phyloP scores from a whole-genome alignment of 495 filamentous ascomycete species.

The Cercophora samala region DNA sequence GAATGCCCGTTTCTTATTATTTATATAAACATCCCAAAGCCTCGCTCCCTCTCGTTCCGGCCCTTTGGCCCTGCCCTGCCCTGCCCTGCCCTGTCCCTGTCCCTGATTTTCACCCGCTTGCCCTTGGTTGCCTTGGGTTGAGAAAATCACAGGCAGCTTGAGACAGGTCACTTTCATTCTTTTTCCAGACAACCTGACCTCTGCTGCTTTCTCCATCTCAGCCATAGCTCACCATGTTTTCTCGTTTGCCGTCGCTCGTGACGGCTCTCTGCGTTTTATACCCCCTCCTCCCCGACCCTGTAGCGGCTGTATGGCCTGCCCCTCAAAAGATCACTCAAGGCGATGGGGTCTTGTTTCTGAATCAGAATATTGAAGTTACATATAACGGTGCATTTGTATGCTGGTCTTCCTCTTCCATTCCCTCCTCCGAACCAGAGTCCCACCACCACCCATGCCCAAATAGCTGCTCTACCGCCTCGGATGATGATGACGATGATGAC shows the following conservation, averaged over 20 bases:
- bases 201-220: not conserved
- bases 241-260: conserved; percentile 32
- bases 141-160: not conserved
- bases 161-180: not conserved
- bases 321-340: conserved; percentile 53
- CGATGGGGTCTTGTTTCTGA: conserved; percentile 54
- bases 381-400: conserved; percentile 57
- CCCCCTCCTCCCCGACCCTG: conserved; percentile 31
- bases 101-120: not conserved
- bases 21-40: conserved; percentile 20
- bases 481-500: not conserved
- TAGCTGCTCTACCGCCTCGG: not conserved
- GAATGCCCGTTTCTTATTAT: not conserved
- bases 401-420: conserved; percentile 26
- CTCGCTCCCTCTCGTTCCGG: not conserved
- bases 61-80: no score
- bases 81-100: not conserved
- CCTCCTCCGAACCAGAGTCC: conserved; percentile 10
- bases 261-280: conserved; percentile 33
- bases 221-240: conserved; percentile 27
- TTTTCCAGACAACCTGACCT: not conserved
- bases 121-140: not conserved
- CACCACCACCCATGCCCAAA: not conserved
- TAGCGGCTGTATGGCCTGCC: conserved; percentile 58
- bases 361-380: conserved; percentile 48